Evolutionary conservation across 768 basidiomycete species (phyloP).

Genomic region (Tulasnella sp.): DNA sequence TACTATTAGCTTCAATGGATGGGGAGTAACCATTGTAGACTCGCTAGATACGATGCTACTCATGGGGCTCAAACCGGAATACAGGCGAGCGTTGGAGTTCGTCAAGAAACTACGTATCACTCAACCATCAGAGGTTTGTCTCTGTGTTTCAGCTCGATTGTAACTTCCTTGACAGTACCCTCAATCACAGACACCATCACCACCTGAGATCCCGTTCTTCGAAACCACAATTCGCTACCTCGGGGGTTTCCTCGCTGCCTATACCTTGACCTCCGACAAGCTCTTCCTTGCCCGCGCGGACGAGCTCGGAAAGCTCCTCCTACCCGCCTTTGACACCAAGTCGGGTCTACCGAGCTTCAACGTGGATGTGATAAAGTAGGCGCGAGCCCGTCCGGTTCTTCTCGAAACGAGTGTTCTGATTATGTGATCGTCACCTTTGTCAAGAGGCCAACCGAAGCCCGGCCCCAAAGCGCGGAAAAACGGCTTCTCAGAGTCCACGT

Average conservation of each 20-base stretch:
- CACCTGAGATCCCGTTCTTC: conserved; percentile 41
- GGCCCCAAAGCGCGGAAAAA: conserved; percentile 22
- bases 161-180: neutral
- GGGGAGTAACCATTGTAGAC: conserved; percentile 70
- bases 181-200: conserved; percentile 17
- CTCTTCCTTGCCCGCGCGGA: conserved; percentile 28
- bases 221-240: conserved; percentile 87
- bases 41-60: conserved; percentile 78
- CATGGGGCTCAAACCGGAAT: conserved; percentile 53
- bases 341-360: conserved; percentile 60
- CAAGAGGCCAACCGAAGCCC: neutral
- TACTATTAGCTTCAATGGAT: conserved; percentile 39
- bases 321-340: conserved; percentile 58
- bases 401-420: neutral
- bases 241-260: conserved; percentile 75
- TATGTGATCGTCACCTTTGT: neutral
- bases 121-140: neutral
- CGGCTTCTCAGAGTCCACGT: conserved; percentile 59
- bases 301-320: conserved; percentile 55
- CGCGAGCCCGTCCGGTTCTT: neutral
- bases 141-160: neutral
- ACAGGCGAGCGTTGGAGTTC: conserved; percentile 28
- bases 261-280: conserved; percentile 42
- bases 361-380: conserved; percentile 54
- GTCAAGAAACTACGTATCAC: conserved; percentile 11